Percentiles rank a stretch among this genome's conserved stretches.
Evolutionary conservation across 495 filamentous ascomycete genomes (phyloP).

Genomic region (Aspergillus hancockii): DNA sequence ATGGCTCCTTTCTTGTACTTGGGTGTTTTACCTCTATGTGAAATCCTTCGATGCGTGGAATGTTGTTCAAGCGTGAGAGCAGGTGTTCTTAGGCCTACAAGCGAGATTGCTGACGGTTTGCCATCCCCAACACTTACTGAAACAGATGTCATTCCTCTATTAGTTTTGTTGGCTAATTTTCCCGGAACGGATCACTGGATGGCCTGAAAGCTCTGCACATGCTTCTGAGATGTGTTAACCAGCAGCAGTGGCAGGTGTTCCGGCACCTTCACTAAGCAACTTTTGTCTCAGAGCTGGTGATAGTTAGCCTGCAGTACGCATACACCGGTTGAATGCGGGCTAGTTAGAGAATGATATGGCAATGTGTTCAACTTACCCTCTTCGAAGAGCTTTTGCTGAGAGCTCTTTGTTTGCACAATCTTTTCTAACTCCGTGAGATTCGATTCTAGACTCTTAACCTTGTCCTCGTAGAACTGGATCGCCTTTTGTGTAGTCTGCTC

Average conservation of each 20-base stretch:
- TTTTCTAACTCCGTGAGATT: slow-evolving; percentile 86
- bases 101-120: neutral
- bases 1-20: neutral
- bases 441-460: slow-evolving; percentile 74
- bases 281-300: slow-evolving; percentile 48
- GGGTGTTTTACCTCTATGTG: neutral
- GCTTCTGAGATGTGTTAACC: slow-evolving; percentile 20
- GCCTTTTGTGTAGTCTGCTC: slow-evolving; percentile 68
- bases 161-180: neutral
- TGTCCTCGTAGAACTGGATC: slow-evolving; percentile 78
- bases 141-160: slow-evolving; percentile 5
- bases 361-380: slow-evolving; percentile 61
- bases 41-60: neutral
- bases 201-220: neutral
- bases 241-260: slow-evolving; percentile 27
- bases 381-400: slow-evolving; percentile 82
- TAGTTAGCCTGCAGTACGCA: slow-evolving; percentile 18
- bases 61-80: neutral
- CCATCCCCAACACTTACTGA: neutral
- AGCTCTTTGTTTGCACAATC: slow-evolving; percentile 80
- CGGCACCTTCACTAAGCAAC: slow-evolving; percentile 43
- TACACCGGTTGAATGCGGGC: neutral
- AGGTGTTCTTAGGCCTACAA: neutral
- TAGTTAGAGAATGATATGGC: slow-evolving; percentile 1
- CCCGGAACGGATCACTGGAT: neutral